phyloP scores from a whole-genome alignment of 2,329 filamentous ascomycete genomes.

The Laburnicola sp. region DNA sequence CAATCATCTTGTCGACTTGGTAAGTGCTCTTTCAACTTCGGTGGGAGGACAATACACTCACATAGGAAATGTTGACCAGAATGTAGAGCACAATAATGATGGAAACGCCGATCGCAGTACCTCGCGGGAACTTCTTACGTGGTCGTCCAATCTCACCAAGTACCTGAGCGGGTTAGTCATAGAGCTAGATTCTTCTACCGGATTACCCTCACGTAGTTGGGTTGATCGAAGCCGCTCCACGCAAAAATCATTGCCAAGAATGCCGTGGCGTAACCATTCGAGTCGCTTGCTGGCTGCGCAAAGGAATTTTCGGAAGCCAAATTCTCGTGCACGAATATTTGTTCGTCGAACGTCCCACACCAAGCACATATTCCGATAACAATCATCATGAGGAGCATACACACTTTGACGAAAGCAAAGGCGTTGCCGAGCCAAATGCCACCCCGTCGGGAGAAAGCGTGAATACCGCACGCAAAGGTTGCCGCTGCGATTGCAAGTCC shows the following conservation, averaged over 20 bases:
- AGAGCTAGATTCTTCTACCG: no score
- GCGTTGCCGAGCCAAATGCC: slow-evolving; percentile 57
- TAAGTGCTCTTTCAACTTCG: background rate
- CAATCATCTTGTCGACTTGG: slow-evolving; percentile 21
- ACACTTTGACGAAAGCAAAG: slow-evolving; percentile 56
- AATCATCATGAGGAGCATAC: slow-evolving; percentile 53
- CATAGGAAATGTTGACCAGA: slow-evolving; percentile 49
- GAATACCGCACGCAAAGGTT: slow-evolving; percentile 53
- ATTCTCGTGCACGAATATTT: slow-evolving; percentile 23
- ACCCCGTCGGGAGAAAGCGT: slow-evolving; percentile 53
- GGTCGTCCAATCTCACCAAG: slow-evolving; percentile 23
- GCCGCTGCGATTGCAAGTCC: slow-evolving; percentile 54
- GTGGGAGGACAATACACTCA: slow-evolving; percentile 42
- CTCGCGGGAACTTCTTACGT: slow-evolving; percentile 13
- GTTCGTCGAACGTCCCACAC: slow-evolving; percentile 4
- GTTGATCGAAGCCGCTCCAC: slow-evolving; percentile 50
- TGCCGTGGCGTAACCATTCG: slow-evolving; percentile 42
- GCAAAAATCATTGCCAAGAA: slow-evolving; percentile 52
- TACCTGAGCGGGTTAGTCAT: slow-evolving; percentile 35
- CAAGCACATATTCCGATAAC: slow-evolving; percentile 41
- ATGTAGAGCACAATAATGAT: slow-evolving; percentile 42
- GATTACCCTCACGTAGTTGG: slow-evolving; percentile 19
- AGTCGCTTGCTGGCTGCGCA: slow-evolving; percentile 14
- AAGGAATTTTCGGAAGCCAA: slow-evolving; percentile 31
- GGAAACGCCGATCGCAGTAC: slow-evolving; percentile 8